Evolutionary conservation across 805 yeast genomes (phyloP).

Genomic region (Nakazawaea anatomiae): DNA sequence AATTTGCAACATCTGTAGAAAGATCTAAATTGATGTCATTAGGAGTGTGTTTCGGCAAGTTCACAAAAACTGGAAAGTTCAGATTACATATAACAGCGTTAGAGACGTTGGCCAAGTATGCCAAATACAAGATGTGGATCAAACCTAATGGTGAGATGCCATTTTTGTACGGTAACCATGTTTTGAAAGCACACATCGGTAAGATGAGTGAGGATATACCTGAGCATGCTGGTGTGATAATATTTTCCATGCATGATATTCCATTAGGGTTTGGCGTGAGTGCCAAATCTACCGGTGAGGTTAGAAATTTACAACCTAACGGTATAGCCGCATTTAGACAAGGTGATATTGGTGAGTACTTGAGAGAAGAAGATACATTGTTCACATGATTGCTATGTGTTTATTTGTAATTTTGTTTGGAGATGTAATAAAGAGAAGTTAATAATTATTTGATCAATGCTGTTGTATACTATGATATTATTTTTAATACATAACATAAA

Average conservation of each 20-base stretch:
- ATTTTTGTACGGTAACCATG: slow-evolving; percentile 91
- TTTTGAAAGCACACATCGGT: slow-evolving; percentile 93
- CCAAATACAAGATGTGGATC: slow-evolving; percentile 94
- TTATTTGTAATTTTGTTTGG: background rate
- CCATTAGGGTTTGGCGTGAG: slow-evolving; percentile 96
- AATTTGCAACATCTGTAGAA: slow-evolving; percentile 84
- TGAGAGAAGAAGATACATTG: slow-evolving; percentile 95
- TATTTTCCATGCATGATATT: slow-evolving; percentile 84
- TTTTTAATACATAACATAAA: background rate
- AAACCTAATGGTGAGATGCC: slow-evolving; percentile 99
- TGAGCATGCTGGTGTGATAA: slow-evolving; percentile 93
- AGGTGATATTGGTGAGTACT: slow-evolving; percentile 94
- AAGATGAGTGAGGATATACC: slow-evolving; percentile 97
- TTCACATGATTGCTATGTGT: slow-evolving; percentile 50
- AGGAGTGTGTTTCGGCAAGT: slow-evolving; percentile 92
- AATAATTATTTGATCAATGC: background rate
- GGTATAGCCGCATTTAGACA: slow-evolving; percentile 95
- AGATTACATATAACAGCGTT: slow-evolving; percentile 91
- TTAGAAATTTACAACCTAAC: slow-evolving; percentile 85
- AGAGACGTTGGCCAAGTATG: slow-evolving; percentile 75
- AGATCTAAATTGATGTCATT: slow-evolving; percentile 87
- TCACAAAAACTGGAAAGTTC: slow-evolving; percentile 96
- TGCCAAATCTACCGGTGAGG: slow-evolving; percentile 86
- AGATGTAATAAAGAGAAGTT: no score
- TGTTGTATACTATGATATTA: background rate